These are phyloP conservation scores for Avena insularis DNA, from an alignment of 176 grass and related monocot genomes.

Conservation along the genomic window DNA sequence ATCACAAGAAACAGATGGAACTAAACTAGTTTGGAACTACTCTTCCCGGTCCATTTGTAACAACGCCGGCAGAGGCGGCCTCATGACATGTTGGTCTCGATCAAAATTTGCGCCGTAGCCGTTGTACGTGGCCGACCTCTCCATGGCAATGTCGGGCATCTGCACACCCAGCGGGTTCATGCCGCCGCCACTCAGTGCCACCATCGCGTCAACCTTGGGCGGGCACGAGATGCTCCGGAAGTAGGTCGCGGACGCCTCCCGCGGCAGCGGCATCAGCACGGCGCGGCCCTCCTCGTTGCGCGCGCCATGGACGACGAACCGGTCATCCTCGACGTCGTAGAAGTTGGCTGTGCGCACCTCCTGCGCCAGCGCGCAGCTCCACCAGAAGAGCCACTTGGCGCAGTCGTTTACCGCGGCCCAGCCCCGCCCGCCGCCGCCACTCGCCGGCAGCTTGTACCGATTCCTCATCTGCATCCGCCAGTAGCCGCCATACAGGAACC, in stretches of 20 bases:
- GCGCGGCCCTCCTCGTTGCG: constrained; percentile 51
- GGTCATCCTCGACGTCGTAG: constrained; percentile 83
- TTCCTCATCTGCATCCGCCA: constrained; percentile 94
- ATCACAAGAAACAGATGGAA: not conserved
- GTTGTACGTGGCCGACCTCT: constrained; percentile 59
- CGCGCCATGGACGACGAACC: constrained; percentile 42
- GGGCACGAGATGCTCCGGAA: constrained; percentile 76
- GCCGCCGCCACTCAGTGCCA: not conserved
- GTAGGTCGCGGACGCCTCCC: constrained; percentile 49
- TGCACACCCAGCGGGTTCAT: constrained; percentile 1
- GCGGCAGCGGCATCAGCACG: constrained; percentile 75
- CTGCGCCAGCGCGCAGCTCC: constrained; percentile 87
- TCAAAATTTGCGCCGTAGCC: constrained; percentile 20
- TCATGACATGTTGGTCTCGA: constrained; percentile 50
- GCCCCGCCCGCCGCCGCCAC: not conserved
- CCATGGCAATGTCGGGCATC: constrained; percentile 36
- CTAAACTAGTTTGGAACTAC: not conserved
- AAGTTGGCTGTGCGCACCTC: constrained; percentile 93
- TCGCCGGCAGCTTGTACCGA: constrained; percentile 77
- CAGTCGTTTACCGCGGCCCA: constrained; percentile 63
- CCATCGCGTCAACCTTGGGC: constrained; percentile 50
- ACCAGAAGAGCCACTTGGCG: constrained; percentile 86
- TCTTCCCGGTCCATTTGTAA: constrained; percentile 51
- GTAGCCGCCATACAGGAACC: constrained; percentile 85
- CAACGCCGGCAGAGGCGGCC: constrained; percentile 57